These are phyloP conservation scores for Metarhizium album DNA, from an alignment of 2,329 filamentous ascomycete genomes.

Conservation along the genomic window DNA sequence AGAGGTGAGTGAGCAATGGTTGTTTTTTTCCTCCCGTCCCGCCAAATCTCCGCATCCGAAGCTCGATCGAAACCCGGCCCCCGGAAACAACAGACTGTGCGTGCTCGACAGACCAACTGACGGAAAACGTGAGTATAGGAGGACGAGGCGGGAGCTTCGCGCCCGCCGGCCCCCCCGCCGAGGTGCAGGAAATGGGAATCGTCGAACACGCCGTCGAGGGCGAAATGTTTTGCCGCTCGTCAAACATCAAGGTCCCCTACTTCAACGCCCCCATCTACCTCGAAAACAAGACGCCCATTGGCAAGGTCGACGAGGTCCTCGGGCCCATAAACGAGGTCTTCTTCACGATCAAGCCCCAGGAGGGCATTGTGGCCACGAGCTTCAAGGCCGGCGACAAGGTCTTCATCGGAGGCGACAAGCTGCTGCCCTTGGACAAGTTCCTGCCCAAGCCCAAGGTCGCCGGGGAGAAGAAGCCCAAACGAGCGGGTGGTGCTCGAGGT, in stretches of 20 bases:
- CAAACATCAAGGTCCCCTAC: conserved; percentile 92
- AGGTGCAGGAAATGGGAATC: conserved; percentile 64
- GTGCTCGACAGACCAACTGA: neutral
- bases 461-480: conserved; percentile 52
- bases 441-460: conserved; percentile 80
- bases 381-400: conserved; percentile 98
- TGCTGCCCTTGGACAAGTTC: conserved; percentile 91
- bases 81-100: too few species aligned
- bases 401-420: conserved; percentile 89
- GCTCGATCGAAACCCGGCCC: neutral
- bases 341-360: conserved; percentile 95
- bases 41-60: neutral
- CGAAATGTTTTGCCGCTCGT: conserved; percentile 94
- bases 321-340: conserved; percentile 96
- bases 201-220: conserved; percentile 94
- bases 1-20: conserved; percentile 7
- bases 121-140: conserved; percentile 3
- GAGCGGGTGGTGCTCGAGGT: conserved; percentile 42
- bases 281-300: conserved; percentile 94
- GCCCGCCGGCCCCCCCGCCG: conserved; percentile 10
- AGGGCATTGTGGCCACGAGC: conserved; percentile 86
- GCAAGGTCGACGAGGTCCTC: conserved; percentile 96
- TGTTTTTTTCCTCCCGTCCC: neutral
- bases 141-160: conserved; percentile 12
- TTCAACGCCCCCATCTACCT: conserved; percentile 99